Percentiles rank a stretch among this genome's conserved stretches.
Conservation (phyloP, 164 flowering plant genomes). For the Magnolia officinalis region DNA sequence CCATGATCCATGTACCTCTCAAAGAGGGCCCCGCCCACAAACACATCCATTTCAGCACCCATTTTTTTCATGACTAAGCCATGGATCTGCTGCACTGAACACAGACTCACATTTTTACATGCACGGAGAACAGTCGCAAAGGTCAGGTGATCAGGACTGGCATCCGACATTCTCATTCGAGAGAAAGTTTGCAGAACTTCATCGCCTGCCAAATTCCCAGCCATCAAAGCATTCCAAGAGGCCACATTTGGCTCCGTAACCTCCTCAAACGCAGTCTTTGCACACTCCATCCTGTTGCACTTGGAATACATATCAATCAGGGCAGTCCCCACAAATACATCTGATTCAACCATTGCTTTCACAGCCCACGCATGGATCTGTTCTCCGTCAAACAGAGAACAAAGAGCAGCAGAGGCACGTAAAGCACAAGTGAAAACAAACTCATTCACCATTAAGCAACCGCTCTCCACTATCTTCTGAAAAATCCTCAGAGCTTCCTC, state of each 20-base stretch:
- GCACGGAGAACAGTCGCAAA: conserved; percentile 23
- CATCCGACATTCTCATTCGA: conserved; percentile 17
- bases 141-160: conserved; percentile 25
- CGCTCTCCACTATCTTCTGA: conserved; percentile 7
- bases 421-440: conserved; percentile 20
- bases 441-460: conserved; percentile 12
- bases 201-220: conserved; percentile 16
- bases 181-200: conserved; percentile 13
- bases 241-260: conserved; percentile 16
- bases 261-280: conserved; percentile 18
- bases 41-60: conserved; percentile 18
- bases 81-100: conserved; percentile 23
- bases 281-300: conserved; percentile 12
- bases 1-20: conserved; percentile 19
- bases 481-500: conserved; percentile 20
- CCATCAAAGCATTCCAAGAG: conserved; percentile 30
- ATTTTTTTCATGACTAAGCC: conserved; percentile 15
- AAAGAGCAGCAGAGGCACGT: conserved; percentile 14
- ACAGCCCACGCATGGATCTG: conserved; percentile 21
- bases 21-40: conserved; percentile 24
- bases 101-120: conserved; percentile 12
- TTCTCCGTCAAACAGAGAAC: conserved; percentile 12
- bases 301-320: conserved; percentile 24
- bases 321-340: conserved; percentile 28
- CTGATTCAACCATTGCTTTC: conserved; percentile 12